phyloP scores from a whole-genome alignment of 768 basidiomycete genomes.

The Amyloporia xantha region DNA sequence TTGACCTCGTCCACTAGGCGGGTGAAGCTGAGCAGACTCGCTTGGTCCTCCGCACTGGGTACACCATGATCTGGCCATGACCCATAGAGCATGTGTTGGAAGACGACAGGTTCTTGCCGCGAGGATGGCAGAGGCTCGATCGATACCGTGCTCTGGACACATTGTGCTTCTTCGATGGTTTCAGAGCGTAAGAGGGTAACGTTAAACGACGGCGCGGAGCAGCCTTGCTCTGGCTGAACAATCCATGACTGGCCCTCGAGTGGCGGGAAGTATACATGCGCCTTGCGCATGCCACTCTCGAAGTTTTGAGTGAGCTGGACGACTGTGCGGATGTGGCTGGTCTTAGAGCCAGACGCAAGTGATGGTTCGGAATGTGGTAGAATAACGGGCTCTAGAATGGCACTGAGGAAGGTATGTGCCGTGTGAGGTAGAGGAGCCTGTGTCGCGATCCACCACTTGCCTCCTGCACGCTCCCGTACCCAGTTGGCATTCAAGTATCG shows the following conservation, averaged over 20 bases:
- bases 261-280: slow-evolving; percentile 70
- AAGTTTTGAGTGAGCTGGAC: slow-evolving; percentile 74
- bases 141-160: slow-evolving; percentile 55
- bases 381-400: slow-evolving; percentile 46
- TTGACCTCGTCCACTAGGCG: slow-evolving; percentile 60
- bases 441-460: slow-evolving; percentile 79
- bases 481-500: slow-evolving; percentile 82
- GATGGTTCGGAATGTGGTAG: slow-evolving; percentile 17
- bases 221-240: slow-evolving; percentile 40
- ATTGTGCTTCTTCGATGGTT: slow-evolving; percentile 49
- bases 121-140: slow-evolving; percentile 19
- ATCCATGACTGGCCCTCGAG: slow-evolving; percentile 43
- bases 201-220: slow-evolving; percentile 37
- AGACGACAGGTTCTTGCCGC: slow-evolving; percentile 35
- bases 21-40: slow-evolving; percentile 55
- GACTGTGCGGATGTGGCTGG: slow-evolving; percentile 58
- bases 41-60: slow-evolving; percentile 53
- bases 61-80: slow-evolving; percentile 87
- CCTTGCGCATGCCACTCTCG: slow-evolving; percentile 69
- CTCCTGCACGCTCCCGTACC: slow-evolving; percentile 69
- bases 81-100: slow-evolving; percentile 66
- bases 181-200: slow-evolving; percentile 49
- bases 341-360: slow-evolving; percentile 12
- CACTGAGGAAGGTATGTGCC: slow-evolving; percentile 68
- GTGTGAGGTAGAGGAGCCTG: slow-evolving; percentile 74